phyloP scores from a whole-genome alignment of 768 basidiomycete genomes.

The Tricholoma saponaceum region DNA sequence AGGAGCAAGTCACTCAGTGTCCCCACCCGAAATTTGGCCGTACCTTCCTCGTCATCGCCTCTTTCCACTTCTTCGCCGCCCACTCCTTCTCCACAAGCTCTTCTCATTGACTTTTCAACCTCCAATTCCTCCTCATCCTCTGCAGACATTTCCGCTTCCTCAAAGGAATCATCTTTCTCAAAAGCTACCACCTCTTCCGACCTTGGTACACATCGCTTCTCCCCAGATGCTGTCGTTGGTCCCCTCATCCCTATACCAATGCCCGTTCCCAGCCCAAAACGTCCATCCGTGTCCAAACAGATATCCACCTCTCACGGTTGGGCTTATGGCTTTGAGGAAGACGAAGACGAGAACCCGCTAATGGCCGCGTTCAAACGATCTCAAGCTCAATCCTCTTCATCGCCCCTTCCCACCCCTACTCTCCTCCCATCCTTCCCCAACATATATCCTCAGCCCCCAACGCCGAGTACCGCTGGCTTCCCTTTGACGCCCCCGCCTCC shows the following conservation, averaged over 20 bases:
- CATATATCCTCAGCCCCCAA: not conserved
- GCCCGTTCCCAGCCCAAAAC: constrained; percentile 7
- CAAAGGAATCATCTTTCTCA: not conserved
- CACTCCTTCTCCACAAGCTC: constrained; percentile 13
- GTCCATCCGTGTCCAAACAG: not conserved
- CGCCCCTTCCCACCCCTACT: not conserved
- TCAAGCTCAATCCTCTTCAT: not conserved
- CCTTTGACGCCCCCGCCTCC: not conserved
- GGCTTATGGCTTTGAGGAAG: constrained; percentile 13
- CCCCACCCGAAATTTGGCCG: constrained; percentile 2
- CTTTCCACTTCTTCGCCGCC: constrained; percentile 6
- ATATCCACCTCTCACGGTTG: constrained; percentile 4
- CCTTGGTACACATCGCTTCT: constrained; percentile 16
- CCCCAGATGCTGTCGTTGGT: constrained; percentile 2
- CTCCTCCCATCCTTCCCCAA: not conserved
- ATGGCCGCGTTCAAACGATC: constrained; percentile 12
- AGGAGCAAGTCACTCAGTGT: constrained; percentile 17
- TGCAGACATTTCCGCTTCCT: not conserved
- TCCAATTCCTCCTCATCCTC: constrained; percentile 13
- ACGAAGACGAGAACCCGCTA: constrained; percentile 6
- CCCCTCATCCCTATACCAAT: constrained; percentile 20
- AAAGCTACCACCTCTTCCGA: constrained; percentile 16
- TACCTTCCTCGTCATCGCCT: not conserved
- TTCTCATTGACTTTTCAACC: constrained; percentile 18
- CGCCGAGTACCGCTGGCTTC: constrained; percentile 1